A percentile compares a stretch with the other conserved stretches of the same genome.
These are phyloP conservation scores for Talaromyces liani DNA, from an alignment of 495 filamentous ascomycete genomes.

Conservation along the genomic window DNA sequence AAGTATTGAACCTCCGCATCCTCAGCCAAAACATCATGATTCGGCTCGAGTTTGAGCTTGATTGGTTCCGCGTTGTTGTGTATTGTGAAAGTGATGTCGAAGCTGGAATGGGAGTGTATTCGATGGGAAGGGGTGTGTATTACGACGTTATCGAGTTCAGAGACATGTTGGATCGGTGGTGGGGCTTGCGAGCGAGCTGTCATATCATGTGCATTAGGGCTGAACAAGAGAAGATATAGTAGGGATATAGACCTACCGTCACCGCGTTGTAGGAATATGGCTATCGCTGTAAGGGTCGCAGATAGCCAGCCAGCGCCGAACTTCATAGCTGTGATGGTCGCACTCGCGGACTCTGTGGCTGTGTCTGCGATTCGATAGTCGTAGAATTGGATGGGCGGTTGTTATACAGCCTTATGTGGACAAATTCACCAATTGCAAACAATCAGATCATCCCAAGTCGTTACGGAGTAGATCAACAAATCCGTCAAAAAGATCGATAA, in stretches of 20 bases:
- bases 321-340: not conserved
- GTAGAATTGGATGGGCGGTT: not conserved
- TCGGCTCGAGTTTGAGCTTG: slow-evolving; percentile 79
- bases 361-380: not conserved
- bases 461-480: not conserved
- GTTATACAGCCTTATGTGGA: not conserved
- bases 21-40: slow-evolving; percentile 78
- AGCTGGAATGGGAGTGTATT: slow-evolving; percentile 69
- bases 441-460: not conserved
- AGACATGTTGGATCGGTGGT: slow-evolving; percentile 67
- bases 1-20: slow-evolving; percentile 70
- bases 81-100: slow-evolving; percentile 74
- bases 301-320: slow-evolving; percentile 1
- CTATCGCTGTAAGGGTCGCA: slow-evolving; percentile 2
- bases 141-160: slow-evolving; percentile 62
- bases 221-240: not conserved
- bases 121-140: slow-evolving; percentile 75
- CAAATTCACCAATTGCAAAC: not conserved
- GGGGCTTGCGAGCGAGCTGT: slow-evolving; percentile 65
- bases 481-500: not conserved
- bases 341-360: not conserved
- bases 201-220: not conserved
- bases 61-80: slow-evolving; percentile 60
- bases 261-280: slow-evolving; percentile 1
- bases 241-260: not conserved